Evolutionary conservation across 1,284 basidiomycete species (phyloP), one percentile per base, ranked within the genome.

Genomic region (Peniophora sp.): DNA sequence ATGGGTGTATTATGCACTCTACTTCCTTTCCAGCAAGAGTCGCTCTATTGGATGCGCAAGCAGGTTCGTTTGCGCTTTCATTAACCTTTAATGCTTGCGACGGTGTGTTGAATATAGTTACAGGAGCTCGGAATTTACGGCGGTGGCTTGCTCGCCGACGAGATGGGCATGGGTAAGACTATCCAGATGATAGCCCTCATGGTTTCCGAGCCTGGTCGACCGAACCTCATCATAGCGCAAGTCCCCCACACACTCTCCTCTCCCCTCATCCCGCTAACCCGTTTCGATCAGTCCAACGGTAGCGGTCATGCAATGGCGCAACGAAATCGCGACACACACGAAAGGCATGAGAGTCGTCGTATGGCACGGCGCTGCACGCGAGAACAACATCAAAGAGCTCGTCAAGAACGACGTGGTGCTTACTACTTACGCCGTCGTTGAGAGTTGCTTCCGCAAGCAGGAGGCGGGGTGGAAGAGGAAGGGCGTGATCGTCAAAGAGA

Each of bases 151-250:
- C 75, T 99, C 50, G 94, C 96, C 32, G 92, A 95, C 63, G 92
- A 95, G 68, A 92, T 92, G 90, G 89, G 92, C 36, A 97, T 98
- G 96, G 96, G 96, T 27, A 98, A 98, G 70, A 99, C 96, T 0
- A 97, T 99, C 55, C 97, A 99, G 65, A 95, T 96, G 59, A 95
- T 99, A 48, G 81, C 93, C 2, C 75, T 99, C 32, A 77, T 99
- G 35, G 81, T 96, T 2, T 85, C 87, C 0, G 88, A 92, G 63
- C 69, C 78, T 46, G 70, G 77, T 56, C 88, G 82, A 64, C 93
- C 93, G 0, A 95, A 92, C 52, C 78, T 99, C 9, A 92, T 99
- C 19, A 78, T 99, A 32, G 96, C 96, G 80, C 90, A 67, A 5
- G 38, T 20, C 19, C n/a, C 16, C n/a, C n/a, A 19, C 12, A 8